phyloP scores from a whole-genome alignment of 768 basidiomycete genomes.

The Tremella mesenterica region DNA sequence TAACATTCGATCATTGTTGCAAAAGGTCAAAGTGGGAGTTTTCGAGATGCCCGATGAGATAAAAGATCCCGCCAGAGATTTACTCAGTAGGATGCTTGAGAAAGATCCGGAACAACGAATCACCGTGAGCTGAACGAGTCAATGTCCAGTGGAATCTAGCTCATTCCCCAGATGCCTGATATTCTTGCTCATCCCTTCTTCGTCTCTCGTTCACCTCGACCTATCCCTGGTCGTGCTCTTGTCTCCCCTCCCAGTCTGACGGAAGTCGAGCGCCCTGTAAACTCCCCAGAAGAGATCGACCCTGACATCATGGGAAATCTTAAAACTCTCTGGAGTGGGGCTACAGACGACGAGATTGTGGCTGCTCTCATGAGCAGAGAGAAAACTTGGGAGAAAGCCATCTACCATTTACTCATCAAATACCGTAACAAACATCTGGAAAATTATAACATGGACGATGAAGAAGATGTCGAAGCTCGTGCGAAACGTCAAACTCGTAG shows the following conservation, averaged over 20 bases:
- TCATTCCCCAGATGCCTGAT: constrained; percentile 52
- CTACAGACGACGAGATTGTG: constrained; percentile 63
- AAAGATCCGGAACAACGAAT: constrained; percentile 67
- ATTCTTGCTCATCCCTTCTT: constrained; percentile 72
- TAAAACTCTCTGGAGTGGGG: constrained; percentile 81
- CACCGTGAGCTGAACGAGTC: constrained; percentile 46
- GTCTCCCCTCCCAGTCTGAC: constrained; percentile 55
- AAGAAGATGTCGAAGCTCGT: constrained; percentile 52
- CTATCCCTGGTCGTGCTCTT: constrained; percentile 40
- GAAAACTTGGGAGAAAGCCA: constrained; percentile 90
- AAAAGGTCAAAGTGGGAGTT: constrained; percentile 65
- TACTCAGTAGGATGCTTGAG: constrained; percentile 71
- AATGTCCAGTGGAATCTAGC: not conserved
- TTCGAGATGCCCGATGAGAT: constrained; percentile 69
- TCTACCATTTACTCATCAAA: constrained; percentile 79
- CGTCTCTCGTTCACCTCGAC: constrained; percentile 50
- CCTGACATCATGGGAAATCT: constrained; percentile 82
- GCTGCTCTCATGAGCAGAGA: constrained; percentile 53
- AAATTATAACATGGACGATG: constrained; percentile 56
- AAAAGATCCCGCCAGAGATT: constrained; percentile 61
- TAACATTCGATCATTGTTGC: constrained; percentile 64
- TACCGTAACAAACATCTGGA: constrained; percentile 70
- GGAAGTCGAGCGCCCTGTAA: constrained; percentile 62
- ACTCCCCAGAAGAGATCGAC: constrained; percentile 61
- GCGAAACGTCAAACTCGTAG: constrained; percentile 21